These are phyloP conservation scores for Aspergillus versicolor DNA, from an alignment of 2,329 filamentous ascomycete species.

Conservation along the genomic window DNA sequence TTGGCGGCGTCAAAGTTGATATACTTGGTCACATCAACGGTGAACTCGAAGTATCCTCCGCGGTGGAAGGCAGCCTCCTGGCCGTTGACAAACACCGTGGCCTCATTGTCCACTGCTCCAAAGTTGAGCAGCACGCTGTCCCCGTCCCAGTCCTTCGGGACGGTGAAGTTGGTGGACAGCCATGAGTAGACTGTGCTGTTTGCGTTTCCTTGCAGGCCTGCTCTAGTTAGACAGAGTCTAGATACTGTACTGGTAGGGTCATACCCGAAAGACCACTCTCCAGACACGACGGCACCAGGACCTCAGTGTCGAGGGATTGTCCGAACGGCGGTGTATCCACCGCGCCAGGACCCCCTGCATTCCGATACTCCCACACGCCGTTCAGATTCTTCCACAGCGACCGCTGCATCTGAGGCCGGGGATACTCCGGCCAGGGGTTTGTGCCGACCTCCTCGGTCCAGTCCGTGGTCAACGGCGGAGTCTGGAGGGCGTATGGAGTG, in stretches of 20 bases:
- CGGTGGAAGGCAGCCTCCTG: conserved; percentile 52
- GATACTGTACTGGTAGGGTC: too few relatives aligned
- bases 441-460: conserved; percentile 51
- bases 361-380: conserved; percentile 49
- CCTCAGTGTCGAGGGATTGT: conserved; percentile 42
- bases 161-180: conserved; percentile 50
- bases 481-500: conserved; percentile 37
- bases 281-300: conserved; percentile 55
- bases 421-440: conserved; percentile 52
- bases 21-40: conserved; percentile 56
- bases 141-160: conserved; percentile 46
- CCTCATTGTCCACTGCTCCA: conserved; percentile 53
- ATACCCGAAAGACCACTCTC: conserved; percentile 54
- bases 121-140: conserved; percentile 49
- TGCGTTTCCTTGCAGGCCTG: conserved; percentile 35
- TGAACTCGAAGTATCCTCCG: conserved; percentile 64
- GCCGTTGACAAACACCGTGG: conserved; percentile 59
- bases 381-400: conserved; percentile 52
- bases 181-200: conserved; percentile 40
- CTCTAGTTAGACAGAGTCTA: background rate
- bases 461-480: conserved; percentile 43
- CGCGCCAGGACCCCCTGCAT: conserved; percentile 39
- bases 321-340: conserved; percentile 47
- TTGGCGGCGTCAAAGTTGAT: conserved; percentile 49
- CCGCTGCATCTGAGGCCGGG: conserved; percentile 47